Evolutionary conservation across 805 yeast species (phyloP).

Genomic region (Lipomyces lipofer): DNA sequence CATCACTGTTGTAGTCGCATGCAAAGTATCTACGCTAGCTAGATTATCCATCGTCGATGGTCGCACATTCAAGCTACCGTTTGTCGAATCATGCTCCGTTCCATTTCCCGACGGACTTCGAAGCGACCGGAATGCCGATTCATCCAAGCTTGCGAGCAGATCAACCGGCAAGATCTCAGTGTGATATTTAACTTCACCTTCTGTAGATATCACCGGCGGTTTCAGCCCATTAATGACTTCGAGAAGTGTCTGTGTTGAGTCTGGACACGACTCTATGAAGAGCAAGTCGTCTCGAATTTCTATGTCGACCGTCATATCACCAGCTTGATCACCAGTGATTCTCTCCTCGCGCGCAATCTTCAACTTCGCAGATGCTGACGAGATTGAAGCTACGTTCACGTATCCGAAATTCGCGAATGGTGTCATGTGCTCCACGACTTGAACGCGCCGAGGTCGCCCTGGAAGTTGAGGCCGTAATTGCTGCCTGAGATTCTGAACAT

Average conservation of each 20-base stretch:
- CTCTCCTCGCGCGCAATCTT: slow-evolving; percentile 34
- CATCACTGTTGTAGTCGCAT: slow-evolving; percentile 1
- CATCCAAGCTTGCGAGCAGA: slow-evolving; percentile 47
- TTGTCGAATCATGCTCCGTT: slow-evolving; percentile 1
- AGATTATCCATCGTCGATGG: not conserved
- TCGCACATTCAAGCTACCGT: not conserved
- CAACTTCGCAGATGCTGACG: slow-evolving; percentile 24
- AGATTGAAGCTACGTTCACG: slow-evolving; percentile 50
- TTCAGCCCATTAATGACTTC: slow-evolving; percentile 72
- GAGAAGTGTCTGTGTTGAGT: slow-evolving; percentile 70
- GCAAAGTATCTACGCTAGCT: not conserved
- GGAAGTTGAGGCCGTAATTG: slow-evolving; percentile 14
- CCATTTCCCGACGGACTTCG: not conserved
- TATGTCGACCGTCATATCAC: slow-evolving; percentile 19
- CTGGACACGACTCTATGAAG: slow-evolving; percentile 61
- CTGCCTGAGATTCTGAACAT: slow-evolving; percentile 43
- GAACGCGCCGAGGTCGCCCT: slow-evolving; percentile 31
- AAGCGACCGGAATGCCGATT: slow-evolving; percentile 36
- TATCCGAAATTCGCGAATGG: slow-evolving; percentile 52
- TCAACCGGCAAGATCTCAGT: slow-evolving; percentile 43
- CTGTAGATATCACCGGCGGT: slow-evolving; percentile 57
- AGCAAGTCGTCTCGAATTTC: slow-evolving; percentile 37
- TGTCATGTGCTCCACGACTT: slow-evolving; percentile 38
- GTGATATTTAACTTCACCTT: slow-evolving; percentile 60
- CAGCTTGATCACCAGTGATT: slow-evolving; percentile 42